Conservation (phyloP, 2,329 filamentous ascomycete species). For the Diaporthe longicolla region DNA sequence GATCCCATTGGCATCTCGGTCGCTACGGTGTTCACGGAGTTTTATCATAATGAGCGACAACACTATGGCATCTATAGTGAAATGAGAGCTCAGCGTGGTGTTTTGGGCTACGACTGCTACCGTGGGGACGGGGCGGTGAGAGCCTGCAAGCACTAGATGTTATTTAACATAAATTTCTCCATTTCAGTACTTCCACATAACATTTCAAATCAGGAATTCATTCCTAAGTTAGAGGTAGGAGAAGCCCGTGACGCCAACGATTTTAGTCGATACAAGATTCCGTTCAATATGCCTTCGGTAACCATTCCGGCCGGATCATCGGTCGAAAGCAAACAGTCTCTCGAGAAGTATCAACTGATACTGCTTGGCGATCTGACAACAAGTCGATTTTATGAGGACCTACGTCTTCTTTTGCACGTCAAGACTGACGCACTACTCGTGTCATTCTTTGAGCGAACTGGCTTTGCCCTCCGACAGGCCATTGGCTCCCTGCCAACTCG, state of each 20-base stretch:
- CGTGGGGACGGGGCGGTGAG: not conserved
- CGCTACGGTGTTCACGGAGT: not conserved
- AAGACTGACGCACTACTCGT: conserved; percentile 11
- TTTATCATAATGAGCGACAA: not conserved
- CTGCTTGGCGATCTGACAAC: conserved; percentile 7
- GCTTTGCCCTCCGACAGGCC: not conserved
- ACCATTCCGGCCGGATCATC: not conserved
- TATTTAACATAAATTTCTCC: not conserved
- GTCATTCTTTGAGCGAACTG: conserved; percentile 17
- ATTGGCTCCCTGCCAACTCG: conserved; percentile 9
- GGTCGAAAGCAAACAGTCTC: not conserved
- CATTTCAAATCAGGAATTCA: not conserved
- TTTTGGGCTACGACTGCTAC: not conserved
- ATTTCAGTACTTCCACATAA: not conserved
- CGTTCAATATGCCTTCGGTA: conserved; percentile 13
- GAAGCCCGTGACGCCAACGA: not conserved
- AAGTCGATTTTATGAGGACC: not conserved
- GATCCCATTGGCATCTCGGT: not conserved
- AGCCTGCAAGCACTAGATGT: not conserved
- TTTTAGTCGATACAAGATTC: conserved; percentile 3
- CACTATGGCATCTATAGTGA: not conserved
- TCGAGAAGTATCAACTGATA: conserved; percentile 12
- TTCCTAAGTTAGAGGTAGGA: not conserved
- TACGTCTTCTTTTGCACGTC: conserved; percentile 2
- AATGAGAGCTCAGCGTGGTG: not conserved